Evolutionary conservation across 2,329 filamentous ascomycete genomes (phyloP), one percentile per base, ranked within the genome.

Genomic region (Clarireedia hainanense): DNA sequence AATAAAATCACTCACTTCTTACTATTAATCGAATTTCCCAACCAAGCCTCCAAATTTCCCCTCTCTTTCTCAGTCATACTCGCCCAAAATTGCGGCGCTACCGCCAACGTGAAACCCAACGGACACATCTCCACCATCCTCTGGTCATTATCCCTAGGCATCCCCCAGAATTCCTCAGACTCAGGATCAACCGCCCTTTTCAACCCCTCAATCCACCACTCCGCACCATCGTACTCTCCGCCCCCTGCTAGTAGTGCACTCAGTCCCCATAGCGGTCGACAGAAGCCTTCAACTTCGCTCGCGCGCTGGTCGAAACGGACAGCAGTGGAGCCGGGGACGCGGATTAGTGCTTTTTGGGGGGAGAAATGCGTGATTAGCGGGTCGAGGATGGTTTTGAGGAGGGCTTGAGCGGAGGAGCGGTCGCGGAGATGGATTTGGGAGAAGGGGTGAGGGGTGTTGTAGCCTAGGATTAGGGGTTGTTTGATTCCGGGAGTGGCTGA

Each of bases 71-170:
- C 77, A 2, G 76, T 80, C 64, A 91, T 73, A 1, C 78, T 80
- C 14, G 83, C 74, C 77, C 75, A 68, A 24, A 69, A 67, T 3
- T 63, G 61, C 0, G 36, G 67, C 0, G 84, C 86, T 52, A 90
- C 84, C 34, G 86, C 86, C 52, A 92, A 74, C 1, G 86, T 81
- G 64, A 83, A 91, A 0, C 88, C 88, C 57, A 91, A 76, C 0
- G 88, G 87, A 66, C 87, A 91, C 78, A 90, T 89, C 69, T 92
- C 88, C 2, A 91, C 88, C 88, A 91, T 91, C 26, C 88, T 76
- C 74, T 91, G 88, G 66, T 91, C 88, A 56, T 85, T 83, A 66
- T 91, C 86, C 61, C 83, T 78, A 60, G 88, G 86, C 55, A 81
- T 83, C 0, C 87, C 88, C 88, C 88, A 92, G 65, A 85, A 91